phyloP scores from a whole-genome alignment of 2,329 filamentous ascomycete genomes.

The Purpureocillium lavendulum region DNA sequence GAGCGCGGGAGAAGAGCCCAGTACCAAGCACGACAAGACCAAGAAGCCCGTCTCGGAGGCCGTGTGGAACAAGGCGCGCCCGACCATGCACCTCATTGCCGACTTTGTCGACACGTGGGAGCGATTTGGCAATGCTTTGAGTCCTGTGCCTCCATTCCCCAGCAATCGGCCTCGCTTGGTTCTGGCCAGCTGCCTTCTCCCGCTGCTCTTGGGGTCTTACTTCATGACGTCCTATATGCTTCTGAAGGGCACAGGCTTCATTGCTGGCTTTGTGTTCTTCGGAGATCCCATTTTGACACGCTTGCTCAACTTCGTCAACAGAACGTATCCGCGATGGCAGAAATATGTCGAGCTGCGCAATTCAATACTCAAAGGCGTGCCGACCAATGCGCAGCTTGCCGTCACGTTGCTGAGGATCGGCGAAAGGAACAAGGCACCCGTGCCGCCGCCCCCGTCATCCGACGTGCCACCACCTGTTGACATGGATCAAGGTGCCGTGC shows the following conservation, averaged over 20 bases:
- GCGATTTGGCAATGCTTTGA: constrained; percentile 45
- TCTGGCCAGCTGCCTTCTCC: constrained; percentile 43
- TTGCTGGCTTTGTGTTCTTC: constrained; percentile 69
- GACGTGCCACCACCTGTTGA: constrained; percentile 25
- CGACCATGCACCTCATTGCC: constrained; percentile 54
- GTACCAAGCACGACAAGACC: constrained; percentile 55
- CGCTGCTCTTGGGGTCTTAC: constrained; percentile 42
- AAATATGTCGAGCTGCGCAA: constrained; percentile 67
- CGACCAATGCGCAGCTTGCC: constrained; percentile 78
- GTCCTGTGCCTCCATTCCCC: constrained; percentile 56
- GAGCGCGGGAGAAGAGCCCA: constrained; percentile 36
- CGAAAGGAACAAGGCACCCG: constrained; percentile 70
- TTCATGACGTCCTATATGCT: constrained; percentile 51
- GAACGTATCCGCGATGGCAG: constrained; percentile 61
- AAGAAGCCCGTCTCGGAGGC: constrained; percentile 69
- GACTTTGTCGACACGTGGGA: constrained; percentile 43
- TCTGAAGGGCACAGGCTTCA: constrained; percentile 57
- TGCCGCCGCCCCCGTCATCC: constrained; percentile 49
- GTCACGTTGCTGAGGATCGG: constrained; percentile 75
- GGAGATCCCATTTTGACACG: constrained; percentile 64
- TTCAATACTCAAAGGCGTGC: constrained; percentile 70
- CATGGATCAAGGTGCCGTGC: constrained; percentile 35
- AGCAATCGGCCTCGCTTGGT: constrained; percentile 41
- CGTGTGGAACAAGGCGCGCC: constrained; percentile 69
- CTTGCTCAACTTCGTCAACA: constrained; percentile 51